Conservation (phyloP, 164 flowering plant genomes). For the Malania oleifera region DNA sequence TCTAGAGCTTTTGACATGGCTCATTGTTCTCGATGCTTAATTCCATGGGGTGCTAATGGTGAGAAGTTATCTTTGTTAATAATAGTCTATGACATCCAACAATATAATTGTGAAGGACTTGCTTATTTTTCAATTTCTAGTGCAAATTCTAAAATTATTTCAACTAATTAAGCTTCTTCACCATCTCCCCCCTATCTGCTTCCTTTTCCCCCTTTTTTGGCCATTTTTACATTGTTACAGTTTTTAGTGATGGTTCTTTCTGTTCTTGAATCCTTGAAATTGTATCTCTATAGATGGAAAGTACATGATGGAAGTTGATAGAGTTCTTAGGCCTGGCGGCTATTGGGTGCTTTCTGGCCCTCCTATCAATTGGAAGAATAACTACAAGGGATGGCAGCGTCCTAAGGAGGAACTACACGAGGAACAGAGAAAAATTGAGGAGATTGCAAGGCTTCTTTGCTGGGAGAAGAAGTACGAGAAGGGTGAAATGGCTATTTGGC, state of each 20-base stretch:
- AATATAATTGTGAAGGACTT: no score
- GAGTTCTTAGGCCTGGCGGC: conserved; percentile 91
- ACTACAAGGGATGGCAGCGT: conserved; percentile 75
- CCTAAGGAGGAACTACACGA: conserved; percentile 74
- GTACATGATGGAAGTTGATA: conserved; percentile 89
- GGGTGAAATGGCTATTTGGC: conserved; percentile 82
- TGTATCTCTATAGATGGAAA: conserved; percentile 56
- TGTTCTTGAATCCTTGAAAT: not conserved
- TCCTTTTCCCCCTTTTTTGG: not conserved
- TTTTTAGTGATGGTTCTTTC: not conserved
- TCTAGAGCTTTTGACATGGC: conserved; percentile 92
- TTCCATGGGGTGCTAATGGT: conserved; percentile 91
- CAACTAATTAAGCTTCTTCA: not conserved
- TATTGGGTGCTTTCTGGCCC: conserved; percentile 95
- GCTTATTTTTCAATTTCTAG: no score
- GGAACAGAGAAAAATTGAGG: conserved; percentile 77
- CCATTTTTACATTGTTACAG: not conserved
- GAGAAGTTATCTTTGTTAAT: conserved; percentile 16
- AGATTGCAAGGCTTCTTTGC: conserved; percentile 67
- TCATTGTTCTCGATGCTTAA: conserved; percentile 87
- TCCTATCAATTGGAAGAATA: conserved; percentile 79
- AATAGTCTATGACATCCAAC: no score
- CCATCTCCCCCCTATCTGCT: not conserved
- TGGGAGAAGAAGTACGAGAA: conserved; percentile 76
- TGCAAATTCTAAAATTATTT: not conserved